Conservation (phyloP, 192 early-diverging fungal species). For the Rhizophagus clarus region DNA sequence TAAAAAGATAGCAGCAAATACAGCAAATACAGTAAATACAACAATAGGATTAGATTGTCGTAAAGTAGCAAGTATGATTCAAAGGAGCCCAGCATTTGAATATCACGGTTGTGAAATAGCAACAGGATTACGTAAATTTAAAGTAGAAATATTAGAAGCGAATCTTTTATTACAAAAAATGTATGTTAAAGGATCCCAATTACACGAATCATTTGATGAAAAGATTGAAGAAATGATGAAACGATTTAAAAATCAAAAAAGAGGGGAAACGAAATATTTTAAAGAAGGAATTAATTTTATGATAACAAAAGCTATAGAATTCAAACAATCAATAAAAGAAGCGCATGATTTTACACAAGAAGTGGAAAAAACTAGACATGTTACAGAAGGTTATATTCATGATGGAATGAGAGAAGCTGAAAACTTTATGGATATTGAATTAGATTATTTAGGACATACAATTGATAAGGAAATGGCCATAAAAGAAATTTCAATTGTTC, state of each 20-base stretch:
- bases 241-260: background rate
- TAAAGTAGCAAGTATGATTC: background rate
- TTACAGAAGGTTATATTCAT: background rate
- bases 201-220: conserved; percentile 7
- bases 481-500: background rate
- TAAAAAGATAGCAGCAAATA: too few species aligned
- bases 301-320: background rate
- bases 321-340: background rate
- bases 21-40: too few species aligned
- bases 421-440: background rate
- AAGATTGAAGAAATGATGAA: conserved; percentile 10
- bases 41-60: background rate
- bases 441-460: background rate
- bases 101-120: background rate
- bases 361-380: background rate
- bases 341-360: background rate
- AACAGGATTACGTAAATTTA: conserved; percentile 7
- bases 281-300: background rate
- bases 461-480: background rate
- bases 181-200: background rate
- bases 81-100: conserved; percentile 18
- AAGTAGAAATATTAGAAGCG: background rate
- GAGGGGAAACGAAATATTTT: background rate
- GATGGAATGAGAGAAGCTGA: conserved; percentile 11
- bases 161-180: background rate